These are phyloP conservation scores for Leccinum subgranulosum DNA, from an alignment of 768 basidiomycete genomes.

Conservation along the genomic window DNA sequence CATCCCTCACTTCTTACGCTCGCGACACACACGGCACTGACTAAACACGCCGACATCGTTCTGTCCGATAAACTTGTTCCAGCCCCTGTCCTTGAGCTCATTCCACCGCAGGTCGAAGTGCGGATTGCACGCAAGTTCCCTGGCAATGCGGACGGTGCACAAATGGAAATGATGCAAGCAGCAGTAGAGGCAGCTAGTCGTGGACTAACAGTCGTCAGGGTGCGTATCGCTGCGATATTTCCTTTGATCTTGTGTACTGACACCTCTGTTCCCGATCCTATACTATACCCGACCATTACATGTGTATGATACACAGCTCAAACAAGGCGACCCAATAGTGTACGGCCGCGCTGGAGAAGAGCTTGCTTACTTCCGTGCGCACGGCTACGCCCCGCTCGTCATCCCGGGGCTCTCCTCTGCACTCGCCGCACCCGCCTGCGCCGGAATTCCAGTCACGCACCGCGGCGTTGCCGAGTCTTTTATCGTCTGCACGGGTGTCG, in stretches of 20 bases:
- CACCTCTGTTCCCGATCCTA: background rate
- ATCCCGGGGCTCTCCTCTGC: conserved; percentile 91
- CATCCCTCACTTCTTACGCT: conserved; percentile 90
- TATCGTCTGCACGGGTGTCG: conserved; percentile 92
- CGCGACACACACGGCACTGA: conserved; percentile 79
- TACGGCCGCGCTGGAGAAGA: conserved; percentile 96
- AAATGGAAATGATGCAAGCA: conserved; percentile 90
- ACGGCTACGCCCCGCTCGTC: conserved; percentile 79
- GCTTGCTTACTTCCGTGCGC: conserved; percentile 84
- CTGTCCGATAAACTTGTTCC: conserved; percentile 98
- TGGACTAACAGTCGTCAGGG: conserved; percentile 85
- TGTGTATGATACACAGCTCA: conserved; percentile 51
- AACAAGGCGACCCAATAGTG: conserved; percentile 96
- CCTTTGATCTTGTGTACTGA: background rate
- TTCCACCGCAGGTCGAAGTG: conserved; percentile 68
- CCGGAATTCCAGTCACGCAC: conserved; percentile 92
- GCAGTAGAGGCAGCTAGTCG: conserved; percentile 78
- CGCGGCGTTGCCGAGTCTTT: conserved; percentile 91
- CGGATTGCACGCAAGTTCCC: conserved; percentile 97
- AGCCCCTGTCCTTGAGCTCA: conserved; percentile 76
- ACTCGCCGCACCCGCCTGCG: conserved; percentile 85
- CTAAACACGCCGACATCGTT: conserved; percentile 78
- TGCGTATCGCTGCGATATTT: conserved; percentile 35
- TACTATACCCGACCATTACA: background rate
- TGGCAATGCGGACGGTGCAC: conserved; percentile 93